Conservation (phyloP, 257 asterid genomes). For the Leptodermis oblonga region DNA sequence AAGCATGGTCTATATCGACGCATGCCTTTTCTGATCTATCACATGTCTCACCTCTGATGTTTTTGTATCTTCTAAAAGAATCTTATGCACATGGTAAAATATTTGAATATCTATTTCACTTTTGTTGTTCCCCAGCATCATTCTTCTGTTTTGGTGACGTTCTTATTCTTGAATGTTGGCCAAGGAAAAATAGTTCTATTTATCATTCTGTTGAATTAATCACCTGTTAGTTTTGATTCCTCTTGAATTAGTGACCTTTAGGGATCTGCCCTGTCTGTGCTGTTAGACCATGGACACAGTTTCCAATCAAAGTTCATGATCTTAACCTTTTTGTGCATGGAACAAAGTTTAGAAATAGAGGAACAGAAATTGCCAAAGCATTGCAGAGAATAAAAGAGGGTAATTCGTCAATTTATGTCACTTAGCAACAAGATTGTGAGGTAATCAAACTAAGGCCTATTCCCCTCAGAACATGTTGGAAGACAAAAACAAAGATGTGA, state of each 20-base stretch:
- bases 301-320: background rate
- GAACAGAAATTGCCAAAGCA: background rate
- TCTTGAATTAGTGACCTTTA: background rate
- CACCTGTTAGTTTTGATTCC: too few relatives aligned
- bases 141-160: background rate
- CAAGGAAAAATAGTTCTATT: background rate
- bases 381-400: background rate
- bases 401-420: background rate
- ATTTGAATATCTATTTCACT: constrained; percentile 7
- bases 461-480: background rate
- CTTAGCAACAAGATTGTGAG: background rate
- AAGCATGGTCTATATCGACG: constrained; percentile 38
- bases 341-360: background rate
- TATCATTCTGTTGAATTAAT: background rate
- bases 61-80: constrained; percentile 67
- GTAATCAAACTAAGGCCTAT: background rate
- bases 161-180: background rate
- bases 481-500: too few relatives aligned
- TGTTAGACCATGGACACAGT: background rate
- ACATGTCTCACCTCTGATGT: constrained; percentile 77
- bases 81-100: constrained; percentile 65
- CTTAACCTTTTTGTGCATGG: background rate
- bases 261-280: background rate
- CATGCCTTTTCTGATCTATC: constrained; percentile 77
- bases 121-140: background rate